A percentile compares a stretch with the other conserved stretches of the same genome.
Conservation (phyloP, 345 rosid genomes). For the Aquilaria yunnanensis region DNA sequence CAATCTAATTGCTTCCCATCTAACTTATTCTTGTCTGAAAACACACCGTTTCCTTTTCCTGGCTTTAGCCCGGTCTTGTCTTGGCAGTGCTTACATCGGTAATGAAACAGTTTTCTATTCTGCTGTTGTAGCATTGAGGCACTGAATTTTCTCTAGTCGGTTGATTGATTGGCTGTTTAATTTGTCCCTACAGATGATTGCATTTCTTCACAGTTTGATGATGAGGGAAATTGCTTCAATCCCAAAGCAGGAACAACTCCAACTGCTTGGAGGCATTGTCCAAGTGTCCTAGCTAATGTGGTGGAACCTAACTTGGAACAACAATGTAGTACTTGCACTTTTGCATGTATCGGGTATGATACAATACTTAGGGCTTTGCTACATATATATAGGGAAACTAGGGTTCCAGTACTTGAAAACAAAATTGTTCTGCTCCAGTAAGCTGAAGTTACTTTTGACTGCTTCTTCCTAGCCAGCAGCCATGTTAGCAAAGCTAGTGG, state of each 20-base stretch:
- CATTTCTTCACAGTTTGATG: slow-evolving; percentile 60
- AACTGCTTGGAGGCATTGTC: slow-evolving; percentile 16
- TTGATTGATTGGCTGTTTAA: background rate
- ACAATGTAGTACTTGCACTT: too few species aligned
- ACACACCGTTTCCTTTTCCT: slow-evolving; percentile 76
- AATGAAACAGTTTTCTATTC: background rate
- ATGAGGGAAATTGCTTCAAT: slow-evolving; percentile 28
- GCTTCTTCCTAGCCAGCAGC: too few species aligned
- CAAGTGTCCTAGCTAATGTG: too few species aligned
- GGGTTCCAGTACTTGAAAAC: too few species aligned
- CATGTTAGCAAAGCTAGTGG: too few species aligned
- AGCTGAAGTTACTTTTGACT: too few species aligned
- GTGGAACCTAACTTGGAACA: too few species aligned
- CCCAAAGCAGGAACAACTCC: slow-evolving; percentile 13
- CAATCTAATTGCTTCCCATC: slow-evolving; percentile 2
- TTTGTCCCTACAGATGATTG: slow-evolving; percentile 52
- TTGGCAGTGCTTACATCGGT: slow-evolving; percentile 54
- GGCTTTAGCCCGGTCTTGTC: slow-evolving; percentile 61
- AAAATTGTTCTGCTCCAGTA: too few species aligned
- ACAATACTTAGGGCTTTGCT: too few species aligned
- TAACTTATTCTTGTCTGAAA: slow-evolving; percentile 80
- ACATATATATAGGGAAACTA: too few species aligned
- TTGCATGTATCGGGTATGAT: too few species aligned
- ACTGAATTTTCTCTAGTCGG: background rate
- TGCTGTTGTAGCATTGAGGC: too few species aligned